Evolutionary conservation across 2,329 filamentous ascomycete species (phyloP).

Genomic region (Botryosphaeria dothidea): DNA sequence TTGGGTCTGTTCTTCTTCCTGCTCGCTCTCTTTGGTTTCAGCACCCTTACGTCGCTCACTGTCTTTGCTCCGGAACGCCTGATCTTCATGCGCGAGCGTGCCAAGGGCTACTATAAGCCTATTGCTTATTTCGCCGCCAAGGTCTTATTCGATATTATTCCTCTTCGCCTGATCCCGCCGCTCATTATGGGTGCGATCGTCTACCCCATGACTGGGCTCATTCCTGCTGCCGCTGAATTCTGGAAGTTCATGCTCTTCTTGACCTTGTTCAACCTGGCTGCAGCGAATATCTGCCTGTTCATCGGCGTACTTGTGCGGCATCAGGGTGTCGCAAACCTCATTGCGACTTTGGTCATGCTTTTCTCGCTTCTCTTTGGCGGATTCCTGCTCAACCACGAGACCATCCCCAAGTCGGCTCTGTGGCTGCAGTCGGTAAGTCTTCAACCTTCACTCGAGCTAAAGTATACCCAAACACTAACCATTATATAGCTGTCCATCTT

Average conservation of each 20-base stretch:
- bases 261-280: slow-evolving; percentile 93
- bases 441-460: neutral
- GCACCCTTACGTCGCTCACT: slow-evolving; percentile 87
- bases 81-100: slow-evolving; percentile 87
- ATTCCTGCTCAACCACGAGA: slow-evolving; percentile 89
- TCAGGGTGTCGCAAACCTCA: slow-evolving; percentile 84
- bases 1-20: slow-evolving; percentile 98
- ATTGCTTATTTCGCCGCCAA: slow-evolving; percentile 94
- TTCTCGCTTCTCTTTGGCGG: slow-evolving; percentile 95
- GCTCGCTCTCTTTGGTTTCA: slow-evolving; percentile 93
- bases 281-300: slow-evolving; percentile 89
- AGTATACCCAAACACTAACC: slow-evolving; percentile 25
- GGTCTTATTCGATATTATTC: slow-evolving; percentile 97
- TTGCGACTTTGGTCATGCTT: slow-evolving; percentile 94
- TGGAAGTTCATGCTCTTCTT: slow-evolving; percentile 88
- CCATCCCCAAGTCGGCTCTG: slow-evolving; percentile 78
- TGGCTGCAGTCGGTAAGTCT: slow-evolving; percentile 80
- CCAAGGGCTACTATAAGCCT: slow-evolving; percentile 94
- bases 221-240: slow-evolving; percentile 80
- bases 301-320: slow-evolving; percentile 96
- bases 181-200: slow-evolving; percentile 94
- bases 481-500: slow-evolving; percentile 79
- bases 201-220: slow-evolving; percentile 95
- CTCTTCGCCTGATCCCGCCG: slow-evolving; percentile 88
- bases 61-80: slow-evolving; percentile 91